Conservation (phyloP, 768 basidiomycete genomes). For the Collybia nuda region DNA sequence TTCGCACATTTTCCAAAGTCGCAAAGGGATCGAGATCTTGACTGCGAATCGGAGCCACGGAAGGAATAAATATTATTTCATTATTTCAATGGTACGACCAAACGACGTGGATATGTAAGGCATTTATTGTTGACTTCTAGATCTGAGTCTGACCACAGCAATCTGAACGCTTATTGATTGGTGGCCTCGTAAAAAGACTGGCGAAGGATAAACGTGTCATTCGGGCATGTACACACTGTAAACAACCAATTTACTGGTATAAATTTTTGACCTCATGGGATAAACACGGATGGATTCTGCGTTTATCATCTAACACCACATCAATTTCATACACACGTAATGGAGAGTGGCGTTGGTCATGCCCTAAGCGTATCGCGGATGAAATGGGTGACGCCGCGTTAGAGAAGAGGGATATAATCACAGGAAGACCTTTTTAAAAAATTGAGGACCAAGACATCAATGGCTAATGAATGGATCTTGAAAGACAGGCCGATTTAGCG, state of each 20-base stretch:
- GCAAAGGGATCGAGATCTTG: conserved; percentile 72
- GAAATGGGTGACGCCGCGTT: conserved; percentile 6
- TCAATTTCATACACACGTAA: conserved; percentile 37
- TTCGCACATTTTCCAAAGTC: conserved; percentile 55
- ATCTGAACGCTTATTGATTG: conserved; percentile 57
- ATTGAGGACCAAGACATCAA: conserved; percentile 25
- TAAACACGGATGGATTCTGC: conserved; percentile 66
- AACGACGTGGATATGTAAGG: conserved; percentile 78
- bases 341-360: conserved; percentile 5
- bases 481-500: conserved; percentile 61
- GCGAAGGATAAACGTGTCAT: conserved; percentile 95
- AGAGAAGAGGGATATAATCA: neutral
- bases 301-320: conserved; percentile 57
- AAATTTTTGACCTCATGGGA: conserved; percentile 82
- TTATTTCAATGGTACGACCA: conserved; percentile 90
- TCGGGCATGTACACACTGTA: conserved; percentile 91
- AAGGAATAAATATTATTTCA: conserved; percentile 91
- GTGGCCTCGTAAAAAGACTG: conserved; percentile 94
- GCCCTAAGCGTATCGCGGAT: too few species aligned
- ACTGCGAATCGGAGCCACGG: conserved; percentile 96
- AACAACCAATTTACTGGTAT: conserved; percentile 54
- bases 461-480: conserved; percentile 41
- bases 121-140: neutral
- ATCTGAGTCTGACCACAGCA: too few species aligned
- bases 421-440: neutral